Base-by-base conservation (phyloP, 768 basidiomycete species). In the Mycena metata region DNA sequence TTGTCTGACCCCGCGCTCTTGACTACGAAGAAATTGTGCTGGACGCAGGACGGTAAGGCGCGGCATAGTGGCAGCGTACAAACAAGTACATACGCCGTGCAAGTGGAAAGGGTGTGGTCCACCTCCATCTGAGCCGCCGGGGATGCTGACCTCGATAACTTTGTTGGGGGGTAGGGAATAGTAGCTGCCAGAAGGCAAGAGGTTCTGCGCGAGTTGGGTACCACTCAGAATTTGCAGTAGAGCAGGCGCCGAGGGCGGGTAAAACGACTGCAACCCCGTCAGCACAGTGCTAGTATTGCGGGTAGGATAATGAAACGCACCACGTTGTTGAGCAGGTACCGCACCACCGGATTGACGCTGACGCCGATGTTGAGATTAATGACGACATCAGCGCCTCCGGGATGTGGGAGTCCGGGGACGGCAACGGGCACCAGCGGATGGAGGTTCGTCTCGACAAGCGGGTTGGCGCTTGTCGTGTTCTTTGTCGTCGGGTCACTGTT, bases 171-270 rank as follows among this genome's bases (percentile, higher is more conserved):
- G 82, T 9, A 86, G 74, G 12, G 76, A 61, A 52, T 81, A 83
- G 17, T 84, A 78, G 19, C 80, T 75, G 19, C 81, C 81, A 12
- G 75, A 43, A 2, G 79, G 75, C 9, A 81, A 73, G 23, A 79
- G 69, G 24, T 76, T 73, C 19, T 73, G 62, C 13, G 84, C 81
- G 41, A 70, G 61, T 35, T 72, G 75, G n/a, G 79, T 77, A 23
- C 85, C 84, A 52, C 79, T 83, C 45, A 85, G 58, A 7, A 85
- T 83, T 63, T 86, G 84, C 43, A 85, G 75, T 3, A 86, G 74
- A 2, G 83, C 84, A 2, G 84, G 85, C 1, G 81, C 79, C 6
- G 76, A 72, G 0, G 83, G 83, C 2, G 79, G 74, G 12, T 49
- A 35, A 62, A 74, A 81, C 5, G 69, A 57, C 30, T 69, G 46